Evolutionary conservation across 768 basidiomycete genomes (phyloP).

Genomic region (Paxillus involutus): DNA sequence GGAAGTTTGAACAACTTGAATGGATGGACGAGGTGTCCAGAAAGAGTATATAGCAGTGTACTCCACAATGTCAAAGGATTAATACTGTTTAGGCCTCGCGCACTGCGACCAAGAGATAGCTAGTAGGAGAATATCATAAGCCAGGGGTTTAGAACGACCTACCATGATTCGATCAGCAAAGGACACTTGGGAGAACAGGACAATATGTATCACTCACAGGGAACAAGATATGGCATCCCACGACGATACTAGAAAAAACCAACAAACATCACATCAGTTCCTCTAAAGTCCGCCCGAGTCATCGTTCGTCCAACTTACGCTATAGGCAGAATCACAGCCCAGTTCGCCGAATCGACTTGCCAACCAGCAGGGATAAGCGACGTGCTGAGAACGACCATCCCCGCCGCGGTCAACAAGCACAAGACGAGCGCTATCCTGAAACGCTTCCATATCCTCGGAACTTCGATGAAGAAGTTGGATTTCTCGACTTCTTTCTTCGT

Average conservation of each 20-base stretch:
- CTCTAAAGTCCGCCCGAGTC: not conserved
- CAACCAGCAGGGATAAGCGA: conserved; percentile 63
- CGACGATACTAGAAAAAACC: conserved; percentile 40
- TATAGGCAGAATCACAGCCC: conserved; percentile 78
- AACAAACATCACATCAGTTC: not conserved
- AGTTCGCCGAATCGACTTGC: conserved; percentile 56
- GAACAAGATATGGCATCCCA: conserved; percentile 69
- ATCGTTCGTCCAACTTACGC: conserved; percentile 35
- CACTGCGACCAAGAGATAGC: not conserved
- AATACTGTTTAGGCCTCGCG: too few relatives aligned
- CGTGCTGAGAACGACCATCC: conserved; percentile 57
- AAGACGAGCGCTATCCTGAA: conserved; percentile 67
- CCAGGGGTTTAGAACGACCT: conserved; percentile 88
- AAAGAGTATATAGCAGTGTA: too few relatives aligned
- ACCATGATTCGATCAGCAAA: conserved; percentile 24
- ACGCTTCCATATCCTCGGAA: conserved; percentile 78
- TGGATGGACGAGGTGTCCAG: too few relatives aligned
- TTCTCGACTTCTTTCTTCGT: conserved; percentile 83
- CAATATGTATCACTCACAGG: conserved; percentile 54
- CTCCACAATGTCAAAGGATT: not conserved
- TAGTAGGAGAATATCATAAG: conserved; percentile 77
- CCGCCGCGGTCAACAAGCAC: conserved; percentile 46
- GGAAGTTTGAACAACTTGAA: too few relatives aligned
- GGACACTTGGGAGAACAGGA: conserved; percentile 7
- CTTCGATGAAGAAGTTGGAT: conserved; percentile 91